Base-by-base conservation (phyloP, 192 early-diverging fungal species). In the Chytriomyces sp. region DNA sequence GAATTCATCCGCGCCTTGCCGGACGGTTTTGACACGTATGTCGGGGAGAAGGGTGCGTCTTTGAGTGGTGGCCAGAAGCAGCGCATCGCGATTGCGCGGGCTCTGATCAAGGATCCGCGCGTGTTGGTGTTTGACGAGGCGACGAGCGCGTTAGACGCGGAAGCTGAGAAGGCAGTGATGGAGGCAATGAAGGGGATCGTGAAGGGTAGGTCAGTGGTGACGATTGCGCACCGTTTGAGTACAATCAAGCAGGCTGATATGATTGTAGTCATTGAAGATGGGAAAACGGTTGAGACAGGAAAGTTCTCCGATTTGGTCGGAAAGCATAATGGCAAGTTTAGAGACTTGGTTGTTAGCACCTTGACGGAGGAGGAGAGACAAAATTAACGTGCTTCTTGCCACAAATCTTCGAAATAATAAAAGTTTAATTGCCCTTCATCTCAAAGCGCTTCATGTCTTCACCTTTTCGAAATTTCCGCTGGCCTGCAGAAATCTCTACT, bases 1-100 rank as follows among this genome's bases (percentile, higher is more conserved):
- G 86, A 87, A 17, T 98, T 95, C 70, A 92, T 98, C 63, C 70
- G 73, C 67, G 82, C 84, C 70, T 72, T 85, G 39, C 81, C 85
- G 25, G 63, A 75, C 14, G 78, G 78, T 1, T 83, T 80, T 63
- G 72, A 85, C 5, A 85, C 84, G 4, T 54, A 73, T 31, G 76
- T 78, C 4, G 77, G 78, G 28, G 72, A 76, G 37, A 72, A 81
- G 74, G 91, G 90, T 7, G 78, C 58, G 71, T 54, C 86, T 69
- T 89, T 69, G 85, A 92, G 89, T 55, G 94, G 94, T n/a, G n/a
- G 93, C 93, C 94, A 59, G 94, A 95, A 83, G n/a, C n/a, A n/a
- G n/a, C n/a, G n/a, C n/a, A n/a, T n/a, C n/a, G n/a, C n/a, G n/a
- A n/a, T n/a, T n/a, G 94, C 94, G 0, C 62, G 81, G 5, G 81